Conservation (phyloP, 2,329 filamentous ascomycete species). For the Nigrograna mackinnonii region DNA sequence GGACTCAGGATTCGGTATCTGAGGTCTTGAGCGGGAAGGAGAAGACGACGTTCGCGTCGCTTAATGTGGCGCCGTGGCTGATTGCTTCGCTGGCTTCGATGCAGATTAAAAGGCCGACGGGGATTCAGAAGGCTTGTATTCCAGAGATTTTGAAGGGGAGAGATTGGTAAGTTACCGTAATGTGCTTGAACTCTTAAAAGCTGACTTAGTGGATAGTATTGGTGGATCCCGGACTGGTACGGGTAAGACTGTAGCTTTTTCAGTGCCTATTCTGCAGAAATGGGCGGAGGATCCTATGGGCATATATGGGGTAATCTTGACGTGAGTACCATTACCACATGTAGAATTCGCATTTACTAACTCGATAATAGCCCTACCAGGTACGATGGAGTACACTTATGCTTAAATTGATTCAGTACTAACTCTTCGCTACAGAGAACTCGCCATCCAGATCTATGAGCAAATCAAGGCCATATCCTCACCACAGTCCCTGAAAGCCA, state of each 20-base stretch:
- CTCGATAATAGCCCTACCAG: conserved; percentile 10
- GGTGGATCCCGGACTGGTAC: conserved; percentile 97
- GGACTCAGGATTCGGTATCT: neutral
- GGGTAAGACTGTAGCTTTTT: conserved; percentile 96
- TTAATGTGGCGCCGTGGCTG: conserved; percentile 84
- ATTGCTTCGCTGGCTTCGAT: conserved; percentile 74
- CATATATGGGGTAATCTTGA: conserved; percentile 87
- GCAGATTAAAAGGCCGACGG: conserved; percentile 86
- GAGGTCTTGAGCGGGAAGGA: conserved; percentile 18
- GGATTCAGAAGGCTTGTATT: conserved; percentile 91
- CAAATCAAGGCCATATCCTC: conserved; percentile 93
- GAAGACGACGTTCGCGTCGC: conserved; percentile 69
- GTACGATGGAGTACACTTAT: conserved; percentile 2
- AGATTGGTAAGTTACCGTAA: conserved; percentile 65
- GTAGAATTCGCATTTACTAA: neutral
- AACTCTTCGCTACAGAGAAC: conserved; percentile 64
- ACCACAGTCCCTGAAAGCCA: conserved; percentile 81
- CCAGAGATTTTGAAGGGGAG: conserved; percentile 88
- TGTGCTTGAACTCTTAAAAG: neutral
- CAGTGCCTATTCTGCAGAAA: conserved; percentile 88
- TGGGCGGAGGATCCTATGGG: conserved; percentile 92
- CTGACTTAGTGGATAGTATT: conserved; percentile 8
- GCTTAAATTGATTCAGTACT: neutral
- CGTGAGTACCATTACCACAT: conserved; percentile 57
- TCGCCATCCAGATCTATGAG: conserved; percentile 94